phyloP scores from a whole-genome alignment of 31 red algal species.

The Bonnemaisonia californica region DNA sequence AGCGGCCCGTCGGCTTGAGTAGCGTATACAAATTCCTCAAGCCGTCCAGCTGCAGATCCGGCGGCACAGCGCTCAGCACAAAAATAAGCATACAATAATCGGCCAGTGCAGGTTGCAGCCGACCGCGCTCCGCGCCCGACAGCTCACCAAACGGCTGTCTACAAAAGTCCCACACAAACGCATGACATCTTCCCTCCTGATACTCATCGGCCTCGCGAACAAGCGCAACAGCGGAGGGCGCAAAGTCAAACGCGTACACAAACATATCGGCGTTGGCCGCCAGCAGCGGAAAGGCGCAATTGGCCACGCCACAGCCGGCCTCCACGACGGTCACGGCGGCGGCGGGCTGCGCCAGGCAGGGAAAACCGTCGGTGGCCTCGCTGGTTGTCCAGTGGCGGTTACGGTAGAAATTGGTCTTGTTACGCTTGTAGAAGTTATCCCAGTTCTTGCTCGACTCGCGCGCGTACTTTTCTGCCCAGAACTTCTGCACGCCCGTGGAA shows the following conservation, averaged over 20 bases:
- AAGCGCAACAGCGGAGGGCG: conserved; percentile 39
- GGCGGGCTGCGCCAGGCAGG: conserved; percentile 11
- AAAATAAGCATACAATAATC: conserved; percentile 78
- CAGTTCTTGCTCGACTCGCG: conserved; percentile 64
- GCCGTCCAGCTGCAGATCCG: conserved; percentile 28
- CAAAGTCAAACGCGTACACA: conserved; percentile 64
- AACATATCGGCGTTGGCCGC: conserved; percentile 14
- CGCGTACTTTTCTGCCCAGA: conserved; percentile 40
- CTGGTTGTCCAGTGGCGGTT: conserved; percentile 59
- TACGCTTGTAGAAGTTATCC: conserved; percentile 68
- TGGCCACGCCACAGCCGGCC: conserved; percentile 63
- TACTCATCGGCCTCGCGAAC: conserved; percentile 14
- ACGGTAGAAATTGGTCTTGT: conserved; percentile 53
- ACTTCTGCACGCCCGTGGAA: conserved; percentile 18
- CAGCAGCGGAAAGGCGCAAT: conserved; percentile 57
- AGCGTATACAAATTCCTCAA: conserved; percentile 19
- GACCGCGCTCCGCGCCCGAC: neutral
- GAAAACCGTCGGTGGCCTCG: conserved; percentile 54
- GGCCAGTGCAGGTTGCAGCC: neutral
- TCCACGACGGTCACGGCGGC: conserved; percentile 24
- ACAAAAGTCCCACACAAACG: conserved; percentile 58
- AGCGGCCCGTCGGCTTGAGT: conserved; percentile 62
- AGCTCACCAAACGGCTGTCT: conserved; percentile 11
- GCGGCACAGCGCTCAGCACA: conserved; percentile 77
- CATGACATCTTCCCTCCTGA: conserved; percentile 26